Percentiles rank a stretch among this genome's conserved stretches.
phyloP scores from a whole-genome alignment of 2,329 filamentous ascomycete species.

The Malbranchea zuffiana region DNA sequence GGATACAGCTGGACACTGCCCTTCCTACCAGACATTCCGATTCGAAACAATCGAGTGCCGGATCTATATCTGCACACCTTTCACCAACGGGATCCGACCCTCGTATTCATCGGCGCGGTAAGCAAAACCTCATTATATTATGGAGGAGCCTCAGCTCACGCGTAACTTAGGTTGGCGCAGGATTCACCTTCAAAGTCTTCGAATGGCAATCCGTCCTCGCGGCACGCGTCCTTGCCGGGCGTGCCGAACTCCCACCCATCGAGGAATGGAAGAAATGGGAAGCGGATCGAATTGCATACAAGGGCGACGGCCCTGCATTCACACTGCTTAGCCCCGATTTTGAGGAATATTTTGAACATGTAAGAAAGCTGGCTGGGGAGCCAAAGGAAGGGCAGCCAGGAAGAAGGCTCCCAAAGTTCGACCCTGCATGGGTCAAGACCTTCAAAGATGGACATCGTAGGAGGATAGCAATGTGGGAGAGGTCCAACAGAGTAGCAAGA shows the following conservation, averaged over 20 bases:
- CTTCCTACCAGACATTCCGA: conserved; percentile 47
- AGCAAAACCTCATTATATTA: conserved; percentile 19
- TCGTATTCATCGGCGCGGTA: conserved; percentile 56
- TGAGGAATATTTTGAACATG: conserved; percentile 52
- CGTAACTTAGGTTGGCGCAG: conserved; percentile 25
- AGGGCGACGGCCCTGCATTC: conserved; percentile 49
- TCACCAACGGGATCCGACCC: conserved; percentile 60
- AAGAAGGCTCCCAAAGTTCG: conserved; percentile 34
- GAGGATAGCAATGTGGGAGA: conserved; percentile 49
- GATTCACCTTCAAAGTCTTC: conserved; percentile 56
- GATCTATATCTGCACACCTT: conserved; percentile 72
- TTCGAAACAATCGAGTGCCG: conserved; percentile 56
- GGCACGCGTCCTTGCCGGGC: conserved; percentile 47
- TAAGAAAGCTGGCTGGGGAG: conserved; percentile 35
- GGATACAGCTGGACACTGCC: conserved; percentile 79
- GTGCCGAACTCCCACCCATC: conserved; percentile 40
- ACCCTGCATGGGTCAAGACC: conserved; percentile 30
- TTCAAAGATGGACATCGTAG: conserved; percentile 47
- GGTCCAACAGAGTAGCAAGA: conserved; percentile 33
- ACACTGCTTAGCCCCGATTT: conserved; percentile 51
- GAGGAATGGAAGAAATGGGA: conserved; percentile 49
- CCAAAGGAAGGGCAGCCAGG: conserved; percentile 32
- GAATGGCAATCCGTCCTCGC: conserved; percentile 57
- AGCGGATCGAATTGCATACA: conserved; percentile 40
- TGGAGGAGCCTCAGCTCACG: not conserved